Evolutionary conservation across 2,329 filamentous ascomycete genomes (phyloP).

Genomic region (Chrysoporthe puriensis): DNA sequence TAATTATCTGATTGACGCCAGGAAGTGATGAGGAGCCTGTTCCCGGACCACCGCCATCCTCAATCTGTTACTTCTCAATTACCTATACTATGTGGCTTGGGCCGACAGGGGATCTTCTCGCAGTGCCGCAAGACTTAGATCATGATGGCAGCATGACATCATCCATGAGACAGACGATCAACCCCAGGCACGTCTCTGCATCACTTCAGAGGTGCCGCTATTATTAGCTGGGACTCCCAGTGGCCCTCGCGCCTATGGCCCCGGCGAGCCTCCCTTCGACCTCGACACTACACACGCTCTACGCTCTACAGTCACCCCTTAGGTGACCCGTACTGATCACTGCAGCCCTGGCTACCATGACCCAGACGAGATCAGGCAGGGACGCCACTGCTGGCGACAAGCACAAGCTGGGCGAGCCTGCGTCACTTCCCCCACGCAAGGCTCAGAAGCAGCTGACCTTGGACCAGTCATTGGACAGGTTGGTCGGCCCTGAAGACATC

Average conservation of each 20-base stretch:
- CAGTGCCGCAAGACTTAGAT: background rate
- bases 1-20: too few species aligned
- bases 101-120: background rate
- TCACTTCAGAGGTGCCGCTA: background rate
- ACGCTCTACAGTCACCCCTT: background rate
- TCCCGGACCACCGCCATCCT: too few species aligned
- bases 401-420: conserved; percentile 20
- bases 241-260: too few species aligned
- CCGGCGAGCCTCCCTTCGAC: background rate
- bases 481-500: background rate
- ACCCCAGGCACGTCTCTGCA: background rate
- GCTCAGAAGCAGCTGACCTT: conserved; percentile 25
- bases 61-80: too few species aligned
- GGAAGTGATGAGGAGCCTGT: too few species aligned
- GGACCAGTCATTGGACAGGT: conserved; percentile 18
- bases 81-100: too few species aligned
- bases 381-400: conserved; percentile 20
- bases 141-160: conserved; percentile 1
- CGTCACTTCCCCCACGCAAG: conserved; percentile 13
- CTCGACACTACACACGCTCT: background rate
- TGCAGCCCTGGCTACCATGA: background rate
- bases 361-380: conserved; percentile 13
- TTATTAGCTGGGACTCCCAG: background rate
- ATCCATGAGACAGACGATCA: background rate
- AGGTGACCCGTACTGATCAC: background rate